Percentiles rank a stretch among this genome's conserved stretches.
phyloP scores from a whole-genome alignment of 108 stramenopile species.

The Seminavis robusta region DNA sequence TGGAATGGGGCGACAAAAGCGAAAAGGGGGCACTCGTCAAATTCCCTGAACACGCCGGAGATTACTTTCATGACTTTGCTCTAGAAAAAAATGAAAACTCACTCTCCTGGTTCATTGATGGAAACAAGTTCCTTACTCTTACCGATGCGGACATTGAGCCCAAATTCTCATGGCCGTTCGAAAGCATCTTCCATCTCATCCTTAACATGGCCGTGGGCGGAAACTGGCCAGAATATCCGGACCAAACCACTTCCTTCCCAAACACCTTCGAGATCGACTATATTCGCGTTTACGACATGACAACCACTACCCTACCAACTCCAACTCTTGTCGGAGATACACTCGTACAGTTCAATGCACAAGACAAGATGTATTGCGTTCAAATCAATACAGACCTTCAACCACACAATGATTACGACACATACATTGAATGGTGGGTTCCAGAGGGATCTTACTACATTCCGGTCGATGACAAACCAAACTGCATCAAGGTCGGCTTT shows the following conservation, averaged over 20 bases:
- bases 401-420: no score
- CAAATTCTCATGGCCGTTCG: constrained; percentile 41
- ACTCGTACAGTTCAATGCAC: constrained; percentile 12
- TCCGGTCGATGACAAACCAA: background rate
- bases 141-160: constrained; percentile 26
- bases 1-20: constrained; percentile 15
- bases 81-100: constrained; percentile 1
- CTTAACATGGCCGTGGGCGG: constrained; percentile 46
- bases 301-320: constrained; percentile 5
- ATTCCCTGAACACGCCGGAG: constrained; percentile 9
- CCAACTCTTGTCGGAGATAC: constrained; percentile 13
- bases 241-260: constrained; percentile 23
- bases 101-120: constrained; percentile 32
- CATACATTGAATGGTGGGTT: constrained; percentile 18
- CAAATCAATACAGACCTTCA: no score
- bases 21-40: constrained; percentile 8
- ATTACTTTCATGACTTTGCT: constrained; percentile 31
- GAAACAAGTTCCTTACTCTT: constrained; percentile 16
- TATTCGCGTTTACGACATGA: constrained; percentile 38
- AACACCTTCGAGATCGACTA: constrained; percentile 30
- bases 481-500: constrained; percentile 25
- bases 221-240: constrained; percentile 38
- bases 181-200: constrained; percentile 34
- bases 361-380: constrained; percentile 16
- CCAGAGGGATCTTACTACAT: constrained; percentile 14